Conservation (phyloP, 371 early-diverging fungal genomes). For the Mortierella sp. region DNA sequence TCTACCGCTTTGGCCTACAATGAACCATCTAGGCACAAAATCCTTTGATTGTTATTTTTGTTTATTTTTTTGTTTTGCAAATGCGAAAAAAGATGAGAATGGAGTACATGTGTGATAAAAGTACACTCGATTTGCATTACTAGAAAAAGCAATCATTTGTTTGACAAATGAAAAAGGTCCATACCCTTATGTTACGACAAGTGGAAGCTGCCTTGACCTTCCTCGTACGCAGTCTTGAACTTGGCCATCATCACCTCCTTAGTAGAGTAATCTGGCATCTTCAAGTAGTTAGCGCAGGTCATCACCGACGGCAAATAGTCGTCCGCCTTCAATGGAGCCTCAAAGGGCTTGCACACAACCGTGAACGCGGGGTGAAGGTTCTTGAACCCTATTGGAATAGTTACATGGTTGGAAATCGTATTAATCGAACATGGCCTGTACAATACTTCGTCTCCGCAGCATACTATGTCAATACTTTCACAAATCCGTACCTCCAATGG, state of each 20-base stretch:
- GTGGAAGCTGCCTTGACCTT: slow-evolving; percentile 91
- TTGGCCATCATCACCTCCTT: slow-evolving; percentile 77
- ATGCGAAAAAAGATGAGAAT: background rate
- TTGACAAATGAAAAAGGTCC: background rate
- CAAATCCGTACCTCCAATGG: slow-evolving; percentile 75
- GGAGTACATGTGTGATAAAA: background rate
- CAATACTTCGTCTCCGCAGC: background rate
- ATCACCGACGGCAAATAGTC: slow-evolving; percentile 94
- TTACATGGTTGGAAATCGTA: slow-evolving; percentile 1
- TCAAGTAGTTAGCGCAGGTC: slow-evolving; percentile 97
- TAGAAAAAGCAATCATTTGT: background rate
- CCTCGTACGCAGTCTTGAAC: slow-evolving; percentile 82
- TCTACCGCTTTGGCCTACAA: too few relatives aligned
- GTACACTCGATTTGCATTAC: slow-evolving; percentile 7
- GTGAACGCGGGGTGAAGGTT: slow-evolving; percentile 88
- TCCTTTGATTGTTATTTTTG: background rate
- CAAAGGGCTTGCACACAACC: slow-evolving; percentile 86
- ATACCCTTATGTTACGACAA: slow-evolving; percentile 66
- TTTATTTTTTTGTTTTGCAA: slow-evolving; percentile 2
- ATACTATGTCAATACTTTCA: background rate
- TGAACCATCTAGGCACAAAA: too few relatives aligned
- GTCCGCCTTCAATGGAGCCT: slow-evolving; percentile 78
- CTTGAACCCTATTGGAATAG: slow-evolving; percentile 75
- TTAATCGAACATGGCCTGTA: background rate
- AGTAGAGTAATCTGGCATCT: slow-evolving; percentile 89